Conservation (phyloP, 306 rosid species). For the Potentilla sterilis region DNA sequence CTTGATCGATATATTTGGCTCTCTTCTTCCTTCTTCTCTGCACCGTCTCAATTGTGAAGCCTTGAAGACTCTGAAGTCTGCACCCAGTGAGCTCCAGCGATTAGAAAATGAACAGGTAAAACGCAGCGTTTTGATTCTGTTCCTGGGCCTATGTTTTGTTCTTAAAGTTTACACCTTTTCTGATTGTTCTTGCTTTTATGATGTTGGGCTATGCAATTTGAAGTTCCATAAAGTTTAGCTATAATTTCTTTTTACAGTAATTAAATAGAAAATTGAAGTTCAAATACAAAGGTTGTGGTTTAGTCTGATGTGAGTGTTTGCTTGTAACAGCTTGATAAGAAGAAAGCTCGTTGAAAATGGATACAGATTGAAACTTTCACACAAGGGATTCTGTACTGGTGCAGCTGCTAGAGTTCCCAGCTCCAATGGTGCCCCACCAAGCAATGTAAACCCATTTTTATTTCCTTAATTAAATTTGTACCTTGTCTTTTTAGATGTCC, state of each 20-base stretch:
- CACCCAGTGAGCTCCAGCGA: constrained; percentile 5
- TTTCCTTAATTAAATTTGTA: neutral
- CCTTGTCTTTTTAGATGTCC: neutral
- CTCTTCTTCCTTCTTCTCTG: neutral
- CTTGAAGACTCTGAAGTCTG: neutral
- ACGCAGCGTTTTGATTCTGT: neutral
- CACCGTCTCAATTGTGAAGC: neutral
- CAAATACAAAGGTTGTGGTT: neutral
- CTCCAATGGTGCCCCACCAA: constrained; percentile 31
- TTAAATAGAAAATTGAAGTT: neutral
- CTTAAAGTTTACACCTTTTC: neutral
- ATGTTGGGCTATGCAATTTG: constrained; percentile 4
- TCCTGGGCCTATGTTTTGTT: neutral
- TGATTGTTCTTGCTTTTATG: neutral
- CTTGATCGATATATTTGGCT: neutral
- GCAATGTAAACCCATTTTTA: constrained; percentile 33
- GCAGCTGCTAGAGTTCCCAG: constrained; percentile 42
- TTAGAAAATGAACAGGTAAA: constrained; percentile 24
- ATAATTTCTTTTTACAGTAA: neutral
- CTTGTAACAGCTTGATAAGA: constrained; percentile 45
- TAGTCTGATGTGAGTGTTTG: constrained; percentile 14
- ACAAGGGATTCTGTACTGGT: constrained; percentile 41
- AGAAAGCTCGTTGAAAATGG: constrained; percentile 39
- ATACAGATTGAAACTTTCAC: constrained; percentile 35
- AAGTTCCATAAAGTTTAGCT: neutral